phyloP scores from a whole-genome alignment of 345 rosid genomes.

The Sisymbrium altissimum region DNA sequence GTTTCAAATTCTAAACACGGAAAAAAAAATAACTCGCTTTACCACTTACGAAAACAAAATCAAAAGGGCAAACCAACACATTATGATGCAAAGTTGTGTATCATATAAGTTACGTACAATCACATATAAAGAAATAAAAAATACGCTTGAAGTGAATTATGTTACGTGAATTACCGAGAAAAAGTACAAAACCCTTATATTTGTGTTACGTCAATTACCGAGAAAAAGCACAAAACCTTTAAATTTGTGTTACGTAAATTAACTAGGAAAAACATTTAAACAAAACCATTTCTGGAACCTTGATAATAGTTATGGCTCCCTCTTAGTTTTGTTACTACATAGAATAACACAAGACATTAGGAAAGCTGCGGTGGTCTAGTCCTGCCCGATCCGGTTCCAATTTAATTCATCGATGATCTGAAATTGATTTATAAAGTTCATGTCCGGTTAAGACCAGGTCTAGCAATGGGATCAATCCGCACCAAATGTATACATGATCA shows the following conservation, averaged over 20 bases:
- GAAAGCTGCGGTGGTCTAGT: not conserved
- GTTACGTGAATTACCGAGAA: not conserved
- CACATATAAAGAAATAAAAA: not conserved
- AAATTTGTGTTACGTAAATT: not conserved
- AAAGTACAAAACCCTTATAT: not conserved
- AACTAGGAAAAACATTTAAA: not conserved
- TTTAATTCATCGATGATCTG: not conserved
- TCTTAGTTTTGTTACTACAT: not conserved
- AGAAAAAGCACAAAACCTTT: not conserved
- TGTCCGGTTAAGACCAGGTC: not conserved
- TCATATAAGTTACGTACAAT: not conserved
- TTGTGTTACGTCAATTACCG: not conserved
- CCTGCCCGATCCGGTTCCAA: not conserved
- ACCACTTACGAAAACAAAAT: constrained; percentile 14
- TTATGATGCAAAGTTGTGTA: constrained; percentile 27
- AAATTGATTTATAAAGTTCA: not conserved
- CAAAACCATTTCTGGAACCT: not conserved
- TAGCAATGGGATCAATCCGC: not conserved
- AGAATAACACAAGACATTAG: not conserved
- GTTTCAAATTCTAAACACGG: not conserved
- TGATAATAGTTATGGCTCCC: not conserved
- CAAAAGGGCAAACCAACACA: constrained; percentile 11
- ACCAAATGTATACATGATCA: not conserved
- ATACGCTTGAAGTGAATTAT: not conserved
- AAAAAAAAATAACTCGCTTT: constrained; percentile 23